Evolutionary conservation across 305 asterid genomes (phyloP).

Genomic region (Fraxinus latifolia): DNA sequence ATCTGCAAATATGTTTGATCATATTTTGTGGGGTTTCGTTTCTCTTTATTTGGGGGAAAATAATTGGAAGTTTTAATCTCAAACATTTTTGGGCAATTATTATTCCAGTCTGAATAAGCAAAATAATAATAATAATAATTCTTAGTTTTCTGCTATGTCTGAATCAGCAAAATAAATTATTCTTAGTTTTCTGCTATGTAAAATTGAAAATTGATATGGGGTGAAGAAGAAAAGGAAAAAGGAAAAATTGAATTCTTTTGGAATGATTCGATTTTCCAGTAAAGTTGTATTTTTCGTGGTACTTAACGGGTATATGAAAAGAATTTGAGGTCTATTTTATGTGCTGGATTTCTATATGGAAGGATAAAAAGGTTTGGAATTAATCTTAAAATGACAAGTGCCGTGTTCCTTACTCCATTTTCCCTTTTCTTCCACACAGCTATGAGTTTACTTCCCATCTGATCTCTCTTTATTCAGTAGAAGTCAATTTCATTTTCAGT

Average conservation of each 20-base stretch:
- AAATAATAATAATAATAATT: neutral
- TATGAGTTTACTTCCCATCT: slow-evolving; percentile 18
- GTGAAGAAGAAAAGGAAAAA: slow-evolving; percentile 7
- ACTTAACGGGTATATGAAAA: slow-evolving; percentile 28
- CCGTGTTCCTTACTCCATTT: slow-evolving; percentile 47
- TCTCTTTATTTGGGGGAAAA: neutral
- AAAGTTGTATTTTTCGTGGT: slow-evolving; percentile 10
- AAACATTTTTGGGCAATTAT: neutral
- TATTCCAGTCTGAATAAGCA: neutral
- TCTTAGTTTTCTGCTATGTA: slow-evolving; percentile 16
- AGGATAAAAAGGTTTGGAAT: slow-evolving; percentile 26
- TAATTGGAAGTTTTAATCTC: slow-evolving; percentile 12
- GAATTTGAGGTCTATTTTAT: slow-evolving; percentile 29
- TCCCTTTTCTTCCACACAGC: slow-evolving; percentile 29
- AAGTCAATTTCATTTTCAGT: slow-evolving; percentile 19
- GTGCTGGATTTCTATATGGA: slow-evolving; percentile 38
- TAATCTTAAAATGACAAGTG: slow-evolving; percentile 46
- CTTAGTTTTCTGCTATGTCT: slow-evolving; percentile 15
- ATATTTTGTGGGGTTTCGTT: neutral
- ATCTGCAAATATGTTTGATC: neutral
- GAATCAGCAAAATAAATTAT: neutral
- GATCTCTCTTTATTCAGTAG: neutral
- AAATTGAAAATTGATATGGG: neutral
- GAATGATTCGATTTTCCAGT: slow-evolving; percentile 4
- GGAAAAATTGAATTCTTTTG: slow-evolving; percentile 13